Evolutionary conservation across 2,329 filamentous ascomycete genomes (phyloP), one percentile per base, ranked within the genome.

Genomic region (Fusarium scirpi): DNA sequence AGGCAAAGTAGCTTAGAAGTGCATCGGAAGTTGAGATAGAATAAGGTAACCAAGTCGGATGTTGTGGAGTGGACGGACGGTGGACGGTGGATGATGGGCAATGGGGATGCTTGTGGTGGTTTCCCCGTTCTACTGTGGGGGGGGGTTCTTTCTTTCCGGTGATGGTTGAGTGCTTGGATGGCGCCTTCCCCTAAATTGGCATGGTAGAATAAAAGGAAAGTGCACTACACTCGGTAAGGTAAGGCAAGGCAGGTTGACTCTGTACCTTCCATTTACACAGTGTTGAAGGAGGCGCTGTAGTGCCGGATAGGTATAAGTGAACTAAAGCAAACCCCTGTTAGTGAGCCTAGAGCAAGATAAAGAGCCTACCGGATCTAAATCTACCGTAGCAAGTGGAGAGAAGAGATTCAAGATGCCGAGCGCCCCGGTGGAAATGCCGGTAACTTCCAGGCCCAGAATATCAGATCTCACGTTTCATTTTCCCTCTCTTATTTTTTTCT

Each of bases 1-100:
- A 45, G 49, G 30, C 20, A 38, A 55, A 44, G 47, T 41, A 53
- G 24, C 22, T 20, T 24, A 58, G 29, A 34, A 54, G 8, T 34
- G 25, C n/a, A 54, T 34, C 56, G 38, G 32, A 65, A 32, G 45
- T 53, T 41, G 56, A 65, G 54, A 65, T 66, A 54, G 61, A 47
- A 65, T 54, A 66, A 59, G 63, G 67, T 58, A 70, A 57, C 51
- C 57, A 65, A 34, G 60, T 60, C 49, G 68, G 64, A 71, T 56
- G 46, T 65, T 54, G 55, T 69, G 55, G 65, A 69, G 67, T 55
- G 43, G 56, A 38, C 34, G 34, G 34, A 38, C 34, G 41, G 34
- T 53, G 34, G 34, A 16, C 13, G n/a, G 43, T 51, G 54, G 44
- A 64, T 48, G 48, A 48, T 64, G 61, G 48, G 34, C 38, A 30